Conservation (phyloP, 129 eudicot genomes). For the Sambucus nigra region DNA sequence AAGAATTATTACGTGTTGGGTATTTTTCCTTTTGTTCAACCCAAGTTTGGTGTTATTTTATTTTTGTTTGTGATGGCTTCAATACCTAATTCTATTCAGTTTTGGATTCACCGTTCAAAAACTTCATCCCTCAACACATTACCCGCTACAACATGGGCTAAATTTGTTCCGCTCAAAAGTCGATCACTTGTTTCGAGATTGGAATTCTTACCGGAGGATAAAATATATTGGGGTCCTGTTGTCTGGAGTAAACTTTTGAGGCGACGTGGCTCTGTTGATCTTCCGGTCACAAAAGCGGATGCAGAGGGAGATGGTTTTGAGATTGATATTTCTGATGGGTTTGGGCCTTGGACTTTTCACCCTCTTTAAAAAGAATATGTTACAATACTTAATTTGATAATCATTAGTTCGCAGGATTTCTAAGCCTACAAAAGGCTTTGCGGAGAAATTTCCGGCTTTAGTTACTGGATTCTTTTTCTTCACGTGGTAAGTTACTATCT, state of each 20-base stretch:
- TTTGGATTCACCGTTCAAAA: constrained; percentile 19
- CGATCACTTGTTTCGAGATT: constrained; percentile 19
- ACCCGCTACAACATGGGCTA: constrained; percentile 14
- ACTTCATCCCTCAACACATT: constrained; percentile 11
- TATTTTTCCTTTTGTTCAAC: background rate
- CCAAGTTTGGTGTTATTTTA: constrained; percentile 2
- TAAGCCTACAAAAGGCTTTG: constrained; percentile 34
- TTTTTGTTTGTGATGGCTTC: constrained; percentile 28
- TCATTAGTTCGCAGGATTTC: constrained; percentile 17
- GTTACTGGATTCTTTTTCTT: constrained; percentile 61
- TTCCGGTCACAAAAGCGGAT: constrained; percentile 36
- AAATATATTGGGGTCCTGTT: constrained; percentile 4
- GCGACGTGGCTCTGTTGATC: constrained; percentile 19
- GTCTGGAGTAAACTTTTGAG: constrained; percentile 27
- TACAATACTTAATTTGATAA: background rate
- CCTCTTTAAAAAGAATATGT: background rate
- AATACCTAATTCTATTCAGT: constrained; percentile 12
- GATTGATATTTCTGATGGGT: constrained; percentile 47
- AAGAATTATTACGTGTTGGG: no score
- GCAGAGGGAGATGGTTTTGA: constrained; percentile 42
- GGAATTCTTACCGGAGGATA: constrained; percentile 18
- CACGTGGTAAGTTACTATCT: constrained; percentile 31
- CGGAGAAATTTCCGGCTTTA: constrained; percentile 36
- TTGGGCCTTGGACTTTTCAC: constrained; percentile 3
- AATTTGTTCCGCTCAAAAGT: constrained; percentile 21